A percentile compares a stretch with the other conserved stretches of the same genome.
These are phyloP conservation scores for Melaleuca alternifolia DNA, from an alignment of 345 rosid genomes.

Conservation along the genomic window DNA sequence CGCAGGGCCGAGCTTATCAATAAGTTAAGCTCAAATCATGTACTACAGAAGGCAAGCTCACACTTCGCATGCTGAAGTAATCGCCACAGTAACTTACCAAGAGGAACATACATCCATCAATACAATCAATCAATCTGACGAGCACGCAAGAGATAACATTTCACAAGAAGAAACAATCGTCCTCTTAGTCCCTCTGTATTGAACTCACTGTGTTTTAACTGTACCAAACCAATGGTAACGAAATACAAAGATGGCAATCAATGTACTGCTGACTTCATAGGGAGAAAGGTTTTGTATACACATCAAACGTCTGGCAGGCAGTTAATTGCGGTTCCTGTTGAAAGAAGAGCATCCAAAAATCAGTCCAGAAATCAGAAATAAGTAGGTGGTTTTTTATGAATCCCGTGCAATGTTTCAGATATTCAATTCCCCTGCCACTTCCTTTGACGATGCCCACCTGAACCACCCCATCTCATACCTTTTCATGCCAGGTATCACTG, in stretches of 20 bases:
- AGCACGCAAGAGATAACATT: not conserved
- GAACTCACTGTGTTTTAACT: not conserved
- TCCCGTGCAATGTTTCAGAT: not conserved
- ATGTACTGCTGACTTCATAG: slow-evolving; percentile 23
- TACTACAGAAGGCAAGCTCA: not conserved
- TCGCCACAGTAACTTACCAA: not conserved
- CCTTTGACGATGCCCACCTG: not conserved
- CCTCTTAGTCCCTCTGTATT: not conserved
- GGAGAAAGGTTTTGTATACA: slow-evolving; percentile 53
- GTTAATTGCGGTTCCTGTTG: slow-evolving; percentile 79
- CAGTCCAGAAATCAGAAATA: not conserved
- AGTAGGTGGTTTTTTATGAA: not conserved
- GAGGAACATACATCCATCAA: not conserved
- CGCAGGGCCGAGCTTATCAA: not conserved
- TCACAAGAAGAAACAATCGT: not conserved
- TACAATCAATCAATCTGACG: not conserved
- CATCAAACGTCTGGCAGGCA: slow-evolving; percentile 65
- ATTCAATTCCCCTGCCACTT: not conserved
- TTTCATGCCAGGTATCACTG: not conserved
- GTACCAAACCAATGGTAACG: not conserved
- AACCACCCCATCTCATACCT: not conserved
- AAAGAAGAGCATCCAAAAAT: not conserved
- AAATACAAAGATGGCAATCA: not conserved
- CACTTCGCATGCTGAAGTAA: not conserved
- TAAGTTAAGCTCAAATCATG: not conserved